A percentile compares a stretch with the other conserved stretches of the same genome.
phyloP scores from a whole-genome alignment of 176 grass and related monocot species.

The Coix lacrymajobi region DNA sequence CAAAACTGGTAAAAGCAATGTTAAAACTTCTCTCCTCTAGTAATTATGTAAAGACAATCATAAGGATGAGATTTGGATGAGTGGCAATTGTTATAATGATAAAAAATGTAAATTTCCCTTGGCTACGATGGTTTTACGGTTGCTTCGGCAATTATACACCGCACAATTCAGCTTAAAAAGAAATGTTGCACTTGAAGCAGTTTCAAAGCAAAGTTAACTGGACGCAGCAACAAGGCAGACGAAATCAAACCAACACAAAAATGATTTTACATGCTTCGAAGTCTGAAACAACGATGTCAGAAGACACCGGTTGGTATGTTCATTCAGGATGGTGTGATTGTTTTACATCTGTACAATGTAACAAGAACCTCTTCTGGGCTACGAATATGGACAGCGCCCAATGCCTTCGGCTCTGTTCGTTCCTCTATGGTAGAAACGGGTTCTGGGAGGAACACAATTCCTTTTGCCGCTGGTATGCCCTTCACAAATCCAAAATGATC shows the following conservation, averaged over 20 bases:
- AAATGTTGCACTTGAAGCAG: not conserved
- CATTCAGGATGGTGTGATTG: not conserved
- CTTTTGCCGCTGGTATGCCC: constrained; percentile 65
- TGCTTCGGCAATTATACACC: not conserved
- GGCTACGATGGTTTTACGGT: not conserved
- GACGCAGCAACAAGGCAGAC: not conserved
- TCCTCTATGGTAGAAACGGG: constrained; percentile 57
- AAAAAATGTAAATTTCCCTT: too few species aligned
- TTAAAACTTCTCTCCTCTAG: too few species aligned
- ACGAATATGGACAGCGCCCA: not conserved
- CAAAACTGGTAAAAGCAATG: too few species aligned
- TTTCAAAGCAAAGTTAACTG: not conserved
- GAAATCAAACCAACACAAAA: not conserved
- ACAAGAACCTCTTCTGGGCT: constrained; percentile 13
- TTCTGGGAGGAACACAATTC: constrained; percentile 67
- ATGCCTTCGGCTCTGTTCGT: too few species aligned
- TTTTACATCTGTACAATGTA: constrained; percentile 35
- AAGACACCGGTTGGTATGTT: not conserved
- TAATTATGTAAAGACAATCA: too few species aligned
- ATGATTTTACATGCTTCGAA: not conserved
- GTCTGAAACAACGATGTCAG: not conserved
- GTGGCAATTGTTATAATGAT: too few species aligned
- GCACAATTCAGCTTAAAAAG: not conserved
- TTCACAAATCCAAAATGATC: constrained; percentile 38
- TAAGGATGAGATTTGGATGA: too few species aligned